A percentile compares a stretch with the other conserved stretches of the same genome.
These are phyloP conservation scores for Acanthamoeba castellanii DNA, from an alignment of 208 protist genomes.

Conservation along the genomic window DNA sequence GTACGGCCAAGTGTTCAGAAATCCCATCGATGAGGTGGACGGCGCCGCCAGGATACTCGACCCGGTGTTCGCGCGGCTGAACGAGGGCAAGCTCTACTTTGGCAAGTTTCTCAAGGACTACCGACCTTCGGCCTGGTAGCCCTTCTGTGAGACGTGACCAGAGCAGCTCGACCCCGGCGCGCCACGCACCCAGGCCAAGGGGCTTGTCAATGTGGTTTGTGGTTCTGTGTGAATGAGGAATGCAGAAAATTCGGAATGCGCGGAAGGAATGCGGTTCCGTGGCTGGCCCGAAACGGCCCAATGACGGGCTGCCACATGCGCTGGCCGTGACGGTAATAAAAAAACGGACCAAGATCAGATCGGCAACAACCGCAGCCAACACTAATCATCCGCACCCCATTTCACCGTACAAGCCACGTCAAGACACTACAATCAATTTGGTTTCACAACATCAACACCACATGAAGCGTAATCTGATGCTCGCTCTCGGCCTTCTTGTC, in stretches of 20 bases:
- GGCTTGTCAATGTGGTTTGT: not conserved
- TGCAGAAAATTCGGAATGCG: not conserved
- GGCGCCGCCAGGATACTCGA: slow-evolving; percentile 60
- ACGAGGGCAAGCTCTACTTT: slow-evolving; percentile 29
- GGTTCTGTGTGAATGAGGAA: not conserved
- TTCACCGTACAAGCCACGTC: too few relatives aligned
- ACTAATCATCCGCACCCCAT: too few relatives aligned
- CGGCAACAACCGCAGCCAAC: not conserved
- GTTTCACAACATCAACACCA: too few relatives aligned
- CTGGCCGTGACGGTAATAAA: not conserved
- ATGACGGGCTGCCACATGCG: not conserved
- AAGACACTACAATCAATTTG: too few relatives aligned
- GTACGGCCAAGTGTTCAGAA: slow-evolving; percentile 42
- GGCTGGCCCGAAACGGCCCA: not conserved
- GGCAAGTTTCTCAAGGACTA: slow-evolving; percentile 65
- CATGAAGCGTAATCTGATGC: too few relatives aligned
- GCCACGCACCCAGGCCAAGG: not conserved
- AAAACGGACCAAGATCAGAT: not conserved
- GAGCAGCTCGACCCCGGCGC: not conserved
- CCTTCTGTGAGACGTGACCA: not conserved
- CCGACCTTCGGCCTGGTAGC: slow-evolving; percentile 2
- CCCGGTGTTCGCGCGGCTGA: not conserved
- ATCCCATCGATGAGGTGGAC: slow-evolving; percentile 69
- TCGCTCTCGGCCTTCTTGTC: too few relatives aligned
- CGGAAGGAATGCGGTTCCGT: not conserved